Conservation (phyloP, 345 rosid genomes). For the Citrus hindsii region DNA sequence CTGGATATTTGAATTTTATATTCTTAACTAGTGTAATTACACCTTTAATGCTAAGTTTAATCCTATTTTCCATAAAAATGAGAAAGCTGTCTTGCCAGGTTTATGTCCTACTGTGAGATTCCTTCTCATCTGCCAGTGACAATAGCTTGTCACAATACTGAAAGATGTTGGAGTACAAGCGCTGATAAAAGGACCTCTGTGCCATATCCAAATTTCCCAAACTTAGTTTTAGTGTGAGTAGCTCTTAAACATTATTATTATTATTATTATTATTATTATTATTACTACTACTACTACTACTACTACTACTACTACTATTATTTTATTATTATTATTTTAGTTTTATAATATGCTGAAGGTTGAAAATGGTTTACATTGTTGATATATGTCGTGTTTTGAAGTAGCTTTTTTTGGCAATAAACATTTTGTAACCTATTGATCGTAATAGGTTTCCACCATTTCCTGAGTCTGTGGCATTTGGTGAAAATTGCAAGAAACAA, state of each 20-base stretch:
- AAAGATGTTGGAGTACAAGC: slow-evolving; percentile 78
- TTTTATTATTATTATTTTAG: too few species aligned
- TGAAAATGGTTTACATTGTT: slow-evolving; percentile 10
- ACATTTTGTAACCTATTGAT: slow-evolving; percentile 10
- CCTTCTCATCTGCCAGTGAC: slow-evolving; percentile 77
- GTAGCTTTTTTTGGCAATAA: not conserved
- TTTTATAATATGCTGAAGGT: not conserved
- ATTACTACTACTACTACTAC: too few species aligned
- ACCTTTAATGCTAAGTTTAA: not conserved
- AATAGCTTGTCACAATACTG: slow-evolving; percentile 75
- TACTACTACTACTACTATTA: not conserved
- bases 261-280: not conserved
- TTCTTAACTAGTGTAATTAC: not conserved
- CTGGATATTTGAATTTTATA: not conserved
- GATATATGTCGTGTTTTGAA: not conserved
- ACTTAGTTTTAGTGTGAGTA: slow-evolving; percentile 72
- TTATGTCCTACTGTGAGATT: slow-evolving; percentile 65
- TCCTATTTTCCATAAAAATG: slow-evolving; percentile 14
- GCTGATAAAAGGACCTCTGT: slow-evolving; percentile 50
- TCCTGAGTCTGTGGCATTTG: slow-evolving; percentile 83
- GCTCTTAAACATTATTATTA: not conserved
- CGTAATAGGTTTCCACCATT: slow-evolving; percentile 75
- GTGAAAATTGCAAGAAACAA: slow-evolving; percentile 66
- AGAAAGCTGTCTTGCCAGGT: slow-evolving; percentile 44
- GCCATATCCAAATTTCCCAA: slow-evolving; percentile 70